Conservation (phyloP, 371 early-diverging fungal genomes). For the Parasitella parasitica region DNA sequence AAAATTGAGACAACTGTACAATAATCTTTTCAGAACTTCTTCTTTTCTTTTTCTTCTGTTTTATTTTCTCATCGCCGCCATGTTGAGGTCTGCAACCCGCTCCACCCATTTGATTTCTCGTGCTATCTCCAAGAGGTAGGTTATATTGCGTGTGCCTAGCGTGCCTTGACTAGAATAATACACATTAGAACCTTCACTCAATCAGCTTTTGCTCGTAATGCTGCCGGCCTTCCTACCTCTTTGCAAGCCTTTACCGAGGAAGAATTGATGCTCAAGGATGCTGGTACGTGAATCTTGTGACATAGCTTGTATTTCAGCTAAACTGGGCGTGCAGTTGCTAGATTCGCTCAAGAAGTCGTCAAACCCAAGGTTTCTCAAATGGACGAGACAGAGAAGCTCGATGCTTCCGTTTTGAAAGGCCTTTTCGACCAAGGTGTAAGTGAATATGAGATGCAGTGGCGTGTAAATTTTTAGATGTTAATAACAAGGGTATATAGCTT, state of each 20-base stretch:
- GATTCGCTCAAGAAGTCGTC: constrained; percentile 84
- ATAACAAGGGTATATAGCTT: constrained; percentile 54
- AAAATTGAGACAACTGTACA: background rate
- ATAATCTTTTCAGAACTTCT: background rate
- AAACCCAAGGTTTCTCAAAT: constrained; percentile 85
- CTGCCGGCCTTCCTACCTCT: constrained; percentile 41
- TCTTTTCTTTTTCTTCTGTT: background rate
- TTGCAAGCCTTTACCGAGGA: constrained; percentile 64
- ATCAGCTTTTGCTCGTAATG: constrained; percentile 42
- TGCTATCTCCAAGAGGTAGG: constrained; percentile 23
- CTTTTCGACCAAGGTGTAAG: constrained; percentile 88
- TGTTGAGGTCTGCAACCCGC: constrained; percentile 26
- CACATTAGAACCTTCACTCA: constrained; percentile 50
- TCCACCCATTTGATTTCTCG: constrained; percentile 18
- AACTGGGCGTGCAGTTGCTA: constrained; percentile 23
- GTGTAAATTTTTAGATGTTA: background rate
- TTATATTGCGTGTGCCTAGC: background rate
- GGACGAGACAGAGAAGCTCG: constrained; percentile 92
- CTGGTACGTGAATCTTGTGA: constrained; percentile 20
- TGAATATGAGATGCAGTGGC: background rate
- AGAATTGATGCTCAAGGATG: constrained; percentile 74
- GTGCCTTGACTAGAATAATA: background rate
- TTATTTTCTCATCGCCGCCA: background rate
- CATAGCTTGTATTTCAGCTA: background rate
- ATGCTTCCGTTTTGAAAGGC: constrained; percentile 78